Evolutionary conservation across 1,284 basidiomycete genomes (phyloP), one percentile per base, ranked within the genome.

Genomic region (Trametes hirsuta): DNA sequence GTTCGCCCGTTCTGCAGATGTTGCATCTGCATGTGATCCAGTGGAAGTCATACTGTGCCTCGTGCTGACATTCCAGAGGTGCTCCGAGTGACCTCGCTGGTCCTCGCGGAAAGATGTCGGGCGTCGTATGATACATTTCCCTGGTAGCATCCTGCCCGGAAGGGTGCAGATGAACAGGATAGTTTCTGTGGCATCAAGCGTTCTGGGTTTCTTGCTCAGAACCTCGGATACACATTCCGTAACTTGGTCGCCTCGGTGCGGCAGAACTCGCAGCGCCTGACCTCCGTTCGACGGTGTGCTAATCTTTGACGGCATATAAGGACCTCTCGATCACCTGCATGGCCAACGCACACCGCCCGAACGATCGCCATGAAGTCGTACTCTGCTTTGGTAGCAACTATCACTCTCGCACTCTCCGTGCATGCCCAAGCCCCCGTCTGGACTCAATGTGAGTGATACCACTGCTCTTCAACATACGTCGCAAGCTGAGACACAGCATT

Each of bases 361-460:
- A 12, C 30, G 24, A 14, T 41, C 47, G 42, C 40, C 45, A 66
- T 66, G 64, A 48, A 60, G 42, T 56, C 64, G 24, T 63, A 59
- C 44, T 41, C 61, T 14, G 51, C 50, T 4, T 24, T 66, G 40
- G 52, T 61, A 24, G 61, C 58, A 39, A 56, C 51, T 40, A 52
- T 63, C 8, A 60, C 61, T 8, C 59, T 63, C 22, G 62, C 65
- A 15, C 39, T 66, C 25, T 58, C 60, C 4, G 65, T 61, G n/a
- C 55, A 53, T 24, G 65, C 58, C 15, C 65, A 66, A 36, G 57
- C 62, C 6, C 47, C 62, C 1, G 41, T 58, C 21, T 66, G 62
- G 62, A 60, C 55, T 3, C 70, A 71, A 56, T 71, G 70, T 68
- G 45, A 62, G 68, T 58, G 39, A 10, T 8, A 24, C 22, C n/a